phyloP scores from a whole-genome alignment of 805 yeast species.

The Cephaloascus fragrans region DNA sequence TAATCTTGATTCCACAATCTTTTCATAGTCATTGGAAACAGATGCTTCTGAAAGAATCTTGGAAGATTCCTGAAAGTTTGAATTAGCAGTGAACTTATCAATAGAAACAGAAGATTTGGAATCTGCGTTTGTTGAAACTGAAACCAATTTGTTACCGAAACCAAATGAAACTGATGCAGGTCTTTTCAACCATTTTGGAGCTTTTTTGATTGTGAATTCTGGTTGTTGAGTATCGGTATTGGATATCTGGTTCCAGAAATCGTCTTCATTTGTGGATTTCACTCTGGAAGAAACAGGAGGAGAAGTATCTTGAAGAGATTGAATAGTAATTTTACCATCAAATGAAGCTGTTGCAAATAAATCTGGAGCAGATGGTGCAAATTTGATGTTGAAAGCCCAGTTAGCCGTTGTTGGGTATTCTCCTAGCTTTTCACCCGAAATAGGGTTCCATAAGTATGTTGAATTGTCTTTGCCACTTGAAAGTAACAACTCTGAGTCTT shows the following conservation, averaged over 20 bases:
- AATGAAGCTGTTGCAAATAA: constrained; percentile 81
- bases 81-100: constrained; percentile 29
- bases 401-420: constrained; percentile 87
- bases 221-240: constrained; percentile 66
- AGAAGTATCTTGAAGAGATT: constrained; percentile 80
- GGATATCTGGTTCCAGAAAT: constrained; percentile 78
- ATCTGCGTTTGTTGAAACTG: constrained; percentile 25
- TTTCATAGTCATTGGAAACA: constrained; percentile 39
- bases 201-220: constrained; percentile 59
- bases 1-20: constrained; percentile 47
- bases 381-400: constrained; percentile 86
- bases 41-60: constrained; percentile 47
- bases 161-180: constrained; percentile 77
- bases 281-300: constrained; percentile 40
- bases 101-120: constrained; percentile 33
- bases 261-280: constrained; percentile 47
- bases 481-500: constrained; percentile 67
- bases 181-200: constrained; percentile 82
- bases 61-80: constrained; percentile 20
- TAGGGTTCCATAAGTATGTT: constrained; percentile 86
- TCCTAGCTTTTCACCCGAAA: constrained; percentile 60
- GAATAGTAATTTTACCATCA: constrained; percentile 74
- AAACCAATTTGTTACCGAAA: constrained; percentile 83
- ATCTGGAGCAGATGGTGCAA: constrained; percentile 86
- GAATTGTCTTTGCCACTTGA: constrained; percentile 92